Base-by-base conservation (phyloP, 2,329 filamentous ascomycete genomes). In the Graphium sp. region DNA sequence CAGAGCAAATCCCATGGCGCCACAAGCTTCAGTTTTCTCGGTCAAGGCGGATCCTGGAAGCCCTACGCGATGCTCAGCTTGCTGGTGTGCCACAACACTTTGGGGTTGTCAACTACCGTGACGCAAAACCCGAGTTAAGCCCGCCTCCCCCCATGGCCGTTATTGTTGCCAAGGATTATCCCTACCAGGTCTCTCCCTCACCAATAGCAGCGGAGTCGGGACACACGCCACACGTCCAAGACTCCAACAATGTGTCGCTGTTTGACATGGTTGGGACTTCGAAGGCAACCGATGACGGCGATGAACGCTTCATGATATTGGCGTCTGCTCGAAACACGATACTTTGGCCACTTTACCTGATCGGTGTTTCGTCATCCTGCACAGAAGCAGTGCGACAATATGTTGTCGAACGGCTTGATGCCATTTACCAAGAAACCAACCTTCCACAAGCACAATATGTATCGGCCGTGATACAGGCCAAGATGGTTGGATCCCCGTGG, bases 31-130 rank as follows among this genome's bases (percentile, higher is more conserved):
- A 46, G 17, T 41, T 55, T 12, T 48, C 54, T 13, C 53, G 45
- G 33, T 45, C 47, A 4, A 50, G 53, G 30, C 42, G 41, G 19
- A 35, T 53, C 31, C 43, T 63, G 18, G 44, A 50, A 28, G 46
- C 46, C 28, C 44, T 62, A 16, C 46, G 53, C 29, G 44, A 52
- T 24, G 53, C 52, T 17, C 52, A 63, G 26, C 43, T 55, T 22
- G 56, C 58, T 24, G 62, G 52, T 29, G 51, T 62, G 2, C 60
- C 60, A 1, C 60, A 64, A 37, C 54, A 62, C 36, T 56, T 62
- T 24, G 60, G 58, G 18, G 44, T 62, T n/a, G 47, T 64, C 26
- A 55, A 48, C 32, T 48, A 54, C 8, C 43, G 43, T 27, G 53
- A 55, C 34, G 43, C 50, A 12, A 42, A 39, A 24, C 20, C 12